These are phyloP conservation scores for Gossypium davidsonii DNA, from an alignment of 441 rosid genomes.

Conservation along the genomic window DNA sequence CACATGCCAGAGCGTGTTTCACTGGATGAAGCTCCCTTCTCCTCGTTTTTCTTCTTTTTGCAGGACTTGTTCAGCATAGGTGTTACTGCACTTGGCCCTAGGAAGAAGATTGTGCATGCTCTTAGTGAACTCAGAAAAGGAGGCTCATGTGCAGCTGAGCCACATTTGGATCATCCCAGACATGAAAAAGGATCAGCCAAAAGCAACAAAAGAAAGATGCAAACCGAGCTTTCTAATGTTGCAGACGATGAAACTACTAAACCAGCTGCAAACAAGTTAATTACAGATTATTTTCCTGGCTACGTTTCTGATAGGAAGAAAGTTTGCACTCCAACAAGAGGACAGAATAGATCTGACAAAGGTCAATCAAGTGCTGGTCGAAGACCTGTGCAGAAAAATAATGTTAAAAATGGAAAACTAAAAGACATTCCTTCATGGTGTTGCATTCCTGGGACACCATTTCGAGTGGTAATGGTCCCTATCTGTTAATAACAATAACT, in stretches of 20 bases:
- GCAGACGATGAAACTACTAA: constrained; percentile 36
- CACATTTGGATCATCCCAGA: constrained; percentile 17
- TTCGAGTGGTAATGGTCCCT: constrained; percentile 68
- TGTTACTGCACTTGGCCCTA: constrained; percentile 78
- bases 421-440: constrained; percentile 77
- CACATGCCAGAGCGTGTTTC: not conserved
- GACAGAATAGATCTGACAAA: constrained; percentile 26
- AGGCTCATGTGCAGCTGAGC: constrained; percentile 18
- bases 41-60: not conserved
- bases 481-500: not conserved
- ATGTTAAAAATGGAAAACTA: constrained; percentile 37
- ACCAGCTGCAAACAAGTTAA: constrained; percentile 57
- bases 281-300: constrained; percentile 77
- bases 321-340: constrained; percentile 28
- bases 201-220: constrained; percentile 28
- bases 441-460: constrained; percentile 70
- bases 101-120: constrained; percentile 81
- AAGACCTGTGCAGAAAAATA: constrained; percentile 29
- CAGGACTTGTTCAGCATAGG: constrained; percentile 81
- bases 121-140: constrained; percentile 49
- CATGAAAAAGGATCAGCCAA: constrained; percentile 22
- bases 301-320: constrained; percentile 30
- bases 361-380: constrained; percentile 24
- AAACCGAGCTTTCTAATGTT: constrained; percentile 26
- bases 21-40: not conserved